These are phyloP conservation scores for Syzygium oleosum DNA, from an alignment of 345 rosid species.

Conservation along the genomic window DNA sequence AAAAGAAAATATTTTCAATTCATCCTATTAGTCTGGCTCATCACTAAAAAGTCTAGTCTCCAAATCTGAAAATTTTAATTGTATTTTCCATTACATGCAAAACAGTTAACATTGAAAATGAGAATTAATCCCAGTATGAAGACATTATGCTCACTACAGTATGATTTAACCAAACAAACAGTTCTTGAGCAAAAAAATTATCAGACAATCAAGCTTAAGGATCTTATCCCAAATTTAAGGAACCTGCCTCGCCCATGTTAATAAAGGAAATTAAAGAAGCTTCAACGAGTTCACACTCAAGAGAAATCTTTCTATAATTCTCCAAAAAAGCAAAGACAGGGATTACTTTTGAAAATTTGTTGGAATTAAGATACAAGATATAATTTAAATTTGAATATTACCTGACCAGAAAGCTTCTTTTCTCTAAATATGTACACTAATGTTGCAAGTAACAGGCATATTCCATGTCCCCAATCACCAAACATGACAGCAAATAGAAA, in stretches of 20 bases:
- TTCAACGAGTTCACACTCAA: not conserved
- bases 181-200: not conserved
- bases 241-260: not conserved
- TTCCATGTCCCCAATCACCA: constrained; percentile 99
- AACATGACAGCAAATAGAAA: constrained; percentile 99
- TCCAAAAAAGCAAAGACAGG: not conserved
- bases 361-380: not conserved
- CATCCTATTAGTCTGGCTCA: not conserved
- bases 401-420: constrained; percentile 95
- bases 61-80: not conserved
- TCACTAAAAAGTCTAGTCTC: not conserved
- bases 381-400: constrained; percentile 11
- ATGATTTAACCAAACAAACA: not conserved
- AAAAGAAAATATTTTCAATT: not conserved
- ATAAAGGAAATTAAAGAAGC: not conserved
- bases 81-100: not conserved
- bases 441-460: constrained; percentile 80
- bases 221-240: not conserved
- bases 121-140: not conserved
- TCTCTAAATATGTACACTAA: constrained; percentile 57
- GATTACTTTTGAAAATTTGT: not conserved
- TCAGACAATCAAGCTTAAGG: not conserved
- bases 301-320: not conserved
- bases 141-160: not conserved
- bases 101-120: not conserved